phyloP scores from a whole-genome alignment of 2,329 filamentous ascomycete species.

The Rhinocladiella mackenziei region DNA sequence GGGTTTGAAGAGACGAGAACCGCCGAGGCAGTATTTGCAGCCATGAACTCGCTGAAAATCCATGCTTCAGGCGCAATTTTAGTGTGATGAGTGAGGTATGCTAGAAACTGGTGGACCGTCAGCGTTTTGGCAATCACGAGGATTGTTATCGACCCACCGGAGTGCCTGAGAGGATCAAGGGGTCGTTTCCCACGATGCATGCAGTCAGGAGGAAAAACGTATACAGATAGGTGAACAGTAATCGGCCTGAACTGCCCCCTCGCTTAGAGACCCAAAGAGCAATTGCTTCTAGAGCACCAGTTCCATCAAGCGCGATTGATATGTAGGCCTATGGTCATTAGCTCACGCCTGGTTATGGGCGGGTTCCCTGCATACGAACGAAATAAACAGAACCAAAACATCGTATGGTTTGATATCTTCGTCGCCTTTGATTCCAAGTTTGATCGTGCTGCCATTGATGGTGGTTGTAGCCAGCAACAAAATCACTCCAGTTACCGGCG shows the following conservation, averaged over 20 bases:
- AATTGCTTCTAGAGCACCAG: conserved; percentile 27
- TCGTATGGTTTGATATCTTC: conserved; percentile 29
- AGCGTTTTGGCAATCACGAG: conserved; percentile 1
- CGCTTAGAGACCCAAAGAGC: conserved; percentile 29
- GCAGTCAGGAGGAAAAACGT: conserved; percentile 27
- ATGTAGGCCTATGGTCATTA: conserved; percentile 23
- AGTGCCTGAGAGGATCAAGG: conserved; percentile 29
- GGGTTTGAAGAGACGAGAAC: conserved; percentile 75
- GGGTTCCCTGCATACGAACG: conserved; percentile 12
- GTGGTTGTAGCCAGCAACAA: conserved; percentile 29
- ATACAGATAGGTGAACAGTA: conserved; percentile 29
- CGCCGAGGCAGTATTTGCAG: conserved; percentile 60
- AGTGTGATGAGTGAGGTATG: conserved; percentile 28
- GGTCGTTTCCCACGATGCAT: conserved; percentile 29
- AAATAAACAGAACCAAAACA: conserved; percentile 30
- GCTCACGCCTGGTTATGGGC: neutral
- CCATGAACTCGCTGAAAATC: conserved; percentile 31
- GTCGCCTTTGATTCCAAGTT: conserved; percentile 28
- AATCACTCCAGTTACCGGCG: conserved; percentile 27
- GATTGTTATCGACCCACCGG: conserved; percentile 4
- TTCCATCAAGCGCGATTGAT: conserved; percentile 30
- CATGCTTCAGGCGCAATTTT: conserved; percentile 26
- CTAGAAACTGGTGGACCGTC: conserved; percentile 20
- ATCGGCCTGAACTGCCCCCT: conserved; percentile 27
- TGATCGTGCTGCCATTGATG: conserved; percentile 28